Conservation (phyloP, 495 filamentous ascomycete genomes). For the Friedmanniomyces simplex region DNA sequence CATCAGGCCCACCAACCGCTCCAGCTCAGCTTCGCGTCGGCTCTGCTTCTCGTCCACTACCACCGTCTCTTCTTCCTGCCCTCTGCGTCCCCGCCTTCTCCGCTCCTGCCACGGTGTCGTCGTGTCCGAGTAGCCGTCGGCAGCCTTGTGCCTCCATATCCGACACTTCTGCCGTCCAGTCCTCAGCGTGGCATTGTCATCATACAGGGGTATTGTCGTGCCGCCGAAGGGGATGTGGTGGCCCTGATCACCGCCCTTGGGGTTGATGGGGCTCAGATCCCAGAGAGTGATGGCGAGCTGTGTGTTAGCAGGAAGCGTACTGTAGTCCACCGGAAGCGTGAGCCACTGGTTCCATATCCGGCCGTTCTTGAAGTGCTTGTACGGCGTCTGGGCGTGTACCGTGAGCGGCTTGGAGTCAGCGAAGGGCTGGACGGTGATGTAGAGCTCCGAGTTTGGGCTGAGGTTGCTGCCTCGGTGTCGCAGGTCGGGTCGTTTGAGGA, state of each 20-base stretch:
- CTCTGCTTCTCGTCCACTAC: conserved; percentile 43
- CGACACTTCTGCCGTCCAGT: conserved; percentile 89
- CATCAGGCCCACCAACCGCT: conserved; percentile 73
- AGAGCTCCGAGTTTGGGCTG: conserved; percentile 68
- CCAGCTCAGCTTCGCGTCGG: conserved; percentile 52
- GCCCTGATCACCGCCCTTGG: conserved; percentile 44
- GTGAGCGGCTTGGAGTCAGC: conserved; percentile 91
- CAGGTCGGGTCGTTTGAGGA: conserved; percentile 66
- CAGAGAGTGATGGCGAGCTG: conserved; percentile 90
- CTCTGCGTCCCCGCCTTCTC: conserved; percentile 34
- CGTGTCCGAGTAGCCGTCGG: conserved; percentile 74
- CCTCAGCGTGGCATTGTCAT: conserved; percentile 76
- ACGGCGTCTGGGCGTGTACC: conserved; percentile 81
- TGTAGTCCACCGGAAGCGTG: conserved; percentile 69
- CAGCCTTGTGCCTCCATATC: conserved; percentile 68
- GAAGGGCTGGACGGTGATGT: conserved; percentile 86
- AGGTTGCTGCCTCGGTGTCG: conserved; percentile 75
- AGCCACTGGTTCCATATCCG: conserved; percentile 97
- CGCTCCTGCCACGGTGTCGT: conserved; percentile 60
- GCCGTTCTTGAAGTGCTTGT: conserved; percentile 71
- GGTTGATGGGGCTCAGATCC: conserved; percentile 76
- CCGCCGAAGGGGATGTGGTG: conserved; percentile 89
- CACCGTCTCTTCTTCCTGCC: conserved; percentile 40
- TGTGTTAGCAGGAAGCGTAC: conserved; percentile 63
- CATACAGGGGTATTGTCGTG: conserved; percentile 82